These are phyloP conservation scores for Styphnolobium japonicum DNA, from an alignment of 306 rosid genomes.

Conservation along the genomic window DNA sequence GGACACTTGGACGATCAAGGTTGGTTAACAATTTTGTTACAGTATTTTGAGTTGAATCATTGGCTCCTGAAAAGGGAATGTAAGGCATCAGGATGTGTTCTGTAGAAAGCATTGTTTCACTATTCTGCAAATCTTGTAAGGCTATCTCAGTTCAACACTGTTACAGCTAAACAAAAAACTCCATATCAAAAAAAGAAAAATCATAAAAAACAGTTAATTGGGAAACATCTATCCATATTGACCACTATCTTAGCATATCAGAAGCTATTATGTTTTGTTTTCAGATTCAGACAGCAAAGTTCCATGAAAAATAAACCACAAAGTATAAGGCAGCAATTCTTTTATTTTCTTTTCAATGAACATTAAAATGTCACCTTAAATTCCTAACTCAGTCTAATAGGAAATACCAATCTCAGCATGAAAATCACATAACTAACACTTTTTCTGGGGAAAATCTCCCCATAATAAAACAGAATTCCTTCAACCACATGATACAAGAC, in stretches of 20 bases:
- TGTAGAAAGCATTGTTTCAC: background rate
- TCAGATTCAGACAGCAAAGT: background rate
- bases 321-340: background rate
- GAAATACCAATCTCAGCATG: slow-evolving; percentile 6
- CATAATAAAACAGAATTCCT: background rate
- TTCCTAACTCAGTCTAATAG: background rate
- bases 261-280: background rate
- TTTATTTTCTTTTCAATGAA: background rate
- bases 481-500: background rate
- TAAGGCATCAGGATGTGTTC: slow-evolving; percentile 9
- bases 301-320: background rate
- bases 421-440: slow-evolving; percentile 16
- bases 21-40: slow-evolving; percentile 35
- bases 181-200: background rate
- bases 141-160: slow-evolving; percentile 13
- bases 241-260: background rate
- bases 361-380: background rate
- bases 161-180: slow-evolving; percentile 5
- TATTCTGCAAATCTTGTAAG: slow-evolving; percentile 2
- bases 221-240: background rate
- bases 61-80: slow-evolving; percentile 41
- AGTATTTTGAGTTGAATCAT: slow-evolving; percentile 31
- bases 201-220: background rate
- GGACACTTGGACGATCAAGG: slow-evolving; percentile 29
- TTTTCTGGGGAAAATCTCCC: background rate